A percentile compares a stretch with the other conserved stretches of the same genome.
phyloP scores from a whole-genome alignment of 768 basidiomycete genomes.

The Russula lepida region DNA sequence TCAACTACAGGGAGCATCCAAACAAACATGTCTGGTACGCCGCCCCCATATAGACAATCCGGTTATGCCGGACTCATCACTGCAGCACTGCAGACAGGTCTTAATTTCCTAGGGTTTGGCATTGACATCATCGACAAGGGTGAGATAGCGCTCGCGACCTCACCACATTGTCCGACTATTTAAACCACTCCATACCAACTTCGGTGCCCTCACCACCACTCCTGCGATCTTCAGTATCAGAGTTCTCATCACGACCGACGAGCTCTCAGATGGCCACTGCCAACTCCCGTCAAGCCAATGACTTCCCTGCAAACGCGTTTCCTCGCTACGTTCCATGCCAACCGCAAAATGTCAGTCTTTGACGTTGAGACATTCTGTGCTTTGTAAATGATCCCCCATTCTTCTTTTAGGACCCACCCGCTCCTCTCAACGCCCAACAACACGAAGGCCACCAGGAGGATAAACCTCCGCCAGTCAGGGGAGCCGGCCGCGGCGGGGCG shows the following conservation, averaged over 20 bases:
- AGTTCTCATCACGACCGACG: neutral
- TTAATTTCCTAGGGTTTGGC: conserved; percentile 14
- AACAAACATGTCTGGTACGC: too few species aligned
- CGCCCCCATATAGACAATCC: neutral
- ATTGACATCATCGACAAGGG: conserved; percentile 4
- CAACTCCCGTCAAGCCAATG: neutral
- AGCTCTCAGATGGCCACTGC: neutral
- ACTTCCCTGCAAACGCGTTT: neutral
- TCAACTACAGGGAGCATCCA: too few species aligned
- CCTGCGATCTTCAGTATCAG: neutral
- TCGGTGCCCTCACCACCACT: too few species aligned
- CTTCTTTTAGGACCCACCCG: neutral
- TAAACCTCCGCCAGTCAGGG: neutral
- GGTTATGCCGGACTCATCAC: conserved; percentile 5
- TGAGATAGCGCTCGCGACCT: neutral
- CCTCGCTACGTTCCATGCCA: neutral
- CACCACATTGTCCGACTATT: neutral
- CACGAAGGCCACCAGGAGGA: neutral
- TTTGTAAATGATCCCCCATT: neutral
- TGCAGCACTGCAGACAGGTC: too few species aligned
- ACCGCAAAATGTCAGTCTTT: neutral
- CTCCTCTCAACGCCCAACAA: neutral
- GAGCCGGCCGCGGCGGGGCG: neutral
- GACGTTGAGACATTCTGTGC: neutral
- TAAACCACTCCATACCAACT: conserved; percentile 4